Evolutionary conservation across 106 monocot genomes (phyloP).

Genomic region (Phalaenopsis aphrodite): DNA sequence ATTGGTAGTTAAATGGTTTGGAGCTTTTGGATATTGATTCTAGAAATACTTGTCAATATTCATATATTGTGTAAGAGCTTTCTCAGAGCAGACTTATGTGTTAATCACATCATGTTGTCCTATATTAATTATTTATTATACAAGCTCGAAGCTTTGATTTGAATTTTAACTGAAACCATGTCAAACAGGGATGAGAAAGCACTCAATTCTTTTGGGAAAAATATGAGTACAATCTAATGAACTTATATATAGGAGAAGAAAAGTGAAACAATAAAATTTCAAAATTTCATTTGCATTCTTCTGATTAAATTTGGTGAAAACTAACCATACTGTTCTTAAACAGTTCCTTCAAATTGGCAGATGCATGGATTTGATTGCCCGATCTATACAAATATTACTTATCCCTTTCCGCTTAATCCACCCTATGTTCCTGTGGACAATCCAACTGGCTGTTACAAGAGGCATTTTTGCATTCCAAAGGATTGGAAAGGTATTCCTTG

Average conservation of each 20-base stretch:
- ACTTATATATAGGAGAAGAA: not conserved
- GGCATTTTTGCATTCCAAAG: slow-evolving; percentile 55
- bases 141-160: not conserved
- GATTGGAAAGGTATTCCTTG: slow-evolving; percentile 71
- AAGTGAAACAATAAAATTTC: not conserved
- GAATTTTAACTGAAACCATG: not conserved
- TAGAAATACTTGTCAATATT: not conserved
- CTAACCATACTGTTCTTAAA: slow-evolving; percentile 21
- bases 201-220: not conserved
- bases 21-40: not conserved
- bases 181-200: not conserved
- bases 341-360: slow-evolving; percentile 99
- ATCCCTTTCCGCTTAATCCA: slow-evolving; percentile 88
- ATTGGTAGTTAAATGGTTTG: not conserved
- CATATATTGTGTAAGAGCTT: not conserved
- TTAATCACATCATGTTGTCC: not conserved
- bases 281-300: not conserved
- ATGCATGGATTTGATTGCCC: slow-evolving; percentile 97
- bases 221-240: not conserved
- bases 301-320: not conserved
- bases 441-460: slow-evolving; percentile 88
- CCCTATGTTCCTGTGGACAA: slow-evolving; percentile 76
- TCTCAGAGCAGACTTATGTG: not conserved
- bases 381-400: slow-evolving; percentile 83
- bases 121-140: not conserved